A percentile compares a stretch with the other conserved stretches of the same genome.
Evolutionary conservation across 2,329 filamentous ascomycete genomes (phyloP).

Genomic region (Didymosphaeria variabile): DNA sequence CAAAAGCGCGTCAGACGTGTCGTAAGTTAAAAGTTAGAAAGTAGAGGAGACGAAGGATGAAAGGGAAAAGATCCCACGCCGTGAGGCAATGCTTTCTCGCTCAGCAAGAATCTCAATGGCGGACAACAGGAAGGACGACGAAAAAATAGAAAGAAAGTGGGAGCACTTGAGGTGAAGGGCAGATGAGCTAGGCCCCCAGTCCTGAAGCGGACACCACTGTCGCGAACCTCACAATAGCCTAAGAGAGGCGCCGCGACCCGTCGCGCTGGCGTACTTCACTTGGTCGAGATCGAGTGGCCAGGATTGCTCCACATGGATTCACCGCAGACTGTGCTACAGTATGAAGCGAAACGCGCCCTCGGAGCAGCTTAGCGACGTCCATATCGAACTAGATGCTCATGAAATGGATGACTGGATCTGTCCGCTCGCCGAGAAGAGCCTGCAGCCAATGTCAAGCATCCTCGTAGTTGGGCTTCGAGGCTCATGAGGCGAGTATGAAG

Average conservation of each 20-base stretch:
- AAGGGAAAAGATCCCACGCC: constrained; percentile 37
- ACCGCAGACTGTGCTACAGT: constrained; percentile 28
- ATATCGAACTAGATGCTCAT: constrained; percentile 25
- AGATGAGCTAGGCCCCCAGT: constrained; percentile 24
- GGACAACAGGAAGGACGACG: constrained; percentile 40
- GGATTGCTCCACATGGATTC: constrained; percentile 37
- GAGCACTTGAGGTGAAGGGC: constrained; percentile 30
- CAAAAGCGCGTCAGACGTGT: constrained; percentile 39
- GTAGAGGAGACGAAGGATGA: constrained; percentile 24
- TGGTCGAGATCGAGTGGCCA: constrained; percentile 42
- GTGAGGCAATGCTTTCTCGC: constrained; percentile 45
- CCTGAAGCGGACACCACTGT: constrained; percentile 32
- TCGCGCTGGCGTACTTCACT: constrained; percentile 39
- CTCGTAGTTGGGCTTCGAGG: constrained; percentile 30
- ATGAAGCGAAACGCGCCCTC: constrained; percentile 42
- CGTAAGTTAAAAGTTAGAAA: constrained; percentile 19
- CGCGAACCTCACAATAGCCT: constrained; percentile 41
- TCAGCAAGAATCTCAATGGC: constrained; percentile 50
- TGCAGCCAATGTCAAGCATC: constrained; percentile 27
- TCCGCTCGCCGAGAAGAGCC: constrained; percentile 20
- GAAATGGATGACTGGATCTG: constrained; percentile 28
- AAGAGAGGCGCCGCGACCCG: constrained; percentile 29
- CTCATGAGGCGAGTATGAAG: constrained; percentile 39
- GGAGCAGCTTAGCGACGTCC: constrained; percentile 27
- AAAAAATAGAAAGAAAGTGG: constrained; percentile 21